Percentiles rank a stretch among this genome's conserved stretches.
Conservation (phyloP, 345 rosid species). For the Ceriops tagal region DNA sequence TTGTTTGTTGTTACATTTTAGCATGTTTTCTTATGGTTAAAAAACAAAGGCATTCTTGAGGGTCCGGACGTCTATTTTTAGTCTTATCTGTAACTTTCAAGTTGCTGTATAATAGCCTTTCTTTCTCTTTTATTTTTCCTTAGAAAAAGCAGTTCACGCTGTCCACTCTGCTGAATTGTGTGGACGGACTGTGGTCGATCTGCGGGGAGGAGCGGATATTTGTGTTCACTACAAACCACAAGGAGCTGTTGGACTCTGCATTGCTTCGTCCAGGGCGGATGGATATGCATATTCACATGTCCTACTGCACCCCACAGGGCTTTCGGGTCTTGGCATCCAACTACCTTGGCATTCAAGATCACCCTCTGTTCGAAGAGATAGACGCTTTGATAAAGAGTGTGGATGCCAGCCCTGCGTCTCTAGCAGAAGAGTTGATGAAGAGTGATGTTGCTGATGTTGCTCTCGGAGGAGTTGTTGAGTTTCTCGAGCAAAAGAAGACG, state of each 20-base stretch:
- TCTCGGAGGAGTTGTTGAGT: slow-evolving; percentile 28
- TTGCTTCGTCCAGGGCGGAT: slow-evolving; percentile 17
- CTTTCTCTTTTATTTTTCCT: too few relatives aligned
- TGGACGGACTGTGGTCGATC: slow-evolving; percentile 30
- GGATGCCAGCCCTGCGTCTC: slow-evolving; percentile 44
- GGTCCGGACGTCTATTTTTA: too few relatives aligned
- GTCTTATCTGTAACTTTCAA: too few relatives aligned
- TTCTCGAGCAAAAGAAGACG: slow-evolving; percentile 35
- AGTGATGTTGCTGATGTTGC: slow-evolving; percentile 39
- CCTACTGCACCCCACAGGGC: slow-evolving; percentile 39
- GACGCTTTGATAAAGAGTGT: slow-evolving; percentile 30
- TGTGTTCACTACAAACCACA: slow-evolving; percentile 28
- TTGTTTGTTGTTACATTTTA: too few relatives aligned
- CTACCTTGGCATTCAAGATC: slow-evolving; percentile 34
- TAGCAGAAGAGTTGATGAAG: slow-evolving; percentile 51
- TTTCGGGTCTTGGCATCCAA: slow-evolving; percentile 41
- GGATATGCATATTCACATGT: slow-evolving; percentile 38
- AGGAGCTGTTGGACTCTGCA: slow-evolving; percentile 30
- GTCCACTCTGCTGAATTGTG: slow-evolving; percentile 22
- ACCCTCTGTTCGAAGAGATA: slow-evolving; percentile 25
- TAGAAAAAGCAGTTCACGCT: slow-evolving; percentile 10
- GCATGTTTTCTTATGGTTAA: too few relatives aligned
- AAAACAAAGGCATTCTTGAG: too few relatives aligned
- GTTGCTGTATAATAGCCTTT: too few relatives aligned
- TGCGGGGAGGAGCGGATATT: slow-evolving; percentile 24